Evolutionary conservation across 352 stramenopile genomes (phyloP).

Genomic region (Thalassiosira exigua): DNA sequence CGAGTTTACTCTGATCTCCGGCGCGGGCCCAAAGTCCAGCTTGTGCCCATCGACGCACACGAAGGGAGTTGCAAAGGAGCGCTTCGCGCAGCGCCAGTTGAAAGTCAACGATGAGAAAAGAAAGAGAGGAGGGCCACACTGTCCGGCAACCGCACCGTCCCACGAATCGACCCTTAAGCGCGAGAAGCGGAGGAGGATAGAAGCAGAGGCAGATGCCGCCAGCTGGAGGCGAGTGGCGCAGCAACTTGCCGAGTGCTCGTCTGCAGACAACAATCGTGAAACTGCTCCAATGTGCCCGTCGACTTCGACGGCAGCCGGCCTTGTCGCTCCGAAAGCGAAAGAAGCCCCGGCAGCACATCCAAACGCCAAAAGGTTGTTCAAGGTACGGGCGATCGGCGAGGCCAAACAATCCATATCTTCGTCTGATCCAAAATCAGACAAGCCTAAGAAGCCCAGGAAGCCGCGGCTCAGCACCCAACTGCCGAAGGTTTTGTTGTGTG

Average conservation of each 20-base stretch:
- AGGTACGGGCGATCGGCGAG: background rate
- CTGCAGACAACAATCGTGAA: background rate
- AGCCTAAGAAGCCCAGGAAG: constrained; percentile 1
- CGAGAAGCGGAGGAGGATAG: background rate
- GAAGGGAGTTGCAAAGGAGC: constrained; percentile 31
- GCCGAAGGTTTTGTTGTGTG: constrained; percentile 3
- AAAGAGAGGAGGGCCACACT: constrained; percentile 10
- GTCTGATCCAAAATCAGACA: constrained; percentile 9
- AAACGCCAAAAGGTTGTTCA: constrained; percentile 7
- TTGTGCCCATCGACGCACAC: constrained; percentile 7
- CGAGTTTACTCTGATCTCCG: constrained; percentile 25
- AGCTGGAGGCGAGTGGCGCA: background rate
- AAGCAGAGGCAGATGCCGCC: background rate
- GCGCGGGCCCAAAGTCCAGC: constrained; percentile 30
- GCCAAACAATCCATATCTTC: constrained; percentile 7
- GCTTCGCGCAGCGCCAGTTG: constrained; percentile 15
- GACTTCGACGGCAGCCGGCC: background rate
- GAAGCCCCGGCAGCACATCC: constrained; percentile 3
- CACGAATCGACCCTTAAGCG: background rate
- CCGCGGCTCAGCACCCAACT: constrained; percentile 4
- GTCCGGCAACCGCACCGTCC: constrained; percentile 2
- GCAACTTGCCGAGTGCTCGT: background rate
- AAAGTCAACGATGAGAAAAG: constrained; percentile 12
- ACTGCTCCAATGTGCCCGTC: background rate
- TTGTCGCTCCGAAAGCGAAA: constrained; percentile 1